phyloP scores from a whole-genome alignment of 2,329 filamentous ascomycete species.

The Aspergillus brunneoviolaceus region DNA sequence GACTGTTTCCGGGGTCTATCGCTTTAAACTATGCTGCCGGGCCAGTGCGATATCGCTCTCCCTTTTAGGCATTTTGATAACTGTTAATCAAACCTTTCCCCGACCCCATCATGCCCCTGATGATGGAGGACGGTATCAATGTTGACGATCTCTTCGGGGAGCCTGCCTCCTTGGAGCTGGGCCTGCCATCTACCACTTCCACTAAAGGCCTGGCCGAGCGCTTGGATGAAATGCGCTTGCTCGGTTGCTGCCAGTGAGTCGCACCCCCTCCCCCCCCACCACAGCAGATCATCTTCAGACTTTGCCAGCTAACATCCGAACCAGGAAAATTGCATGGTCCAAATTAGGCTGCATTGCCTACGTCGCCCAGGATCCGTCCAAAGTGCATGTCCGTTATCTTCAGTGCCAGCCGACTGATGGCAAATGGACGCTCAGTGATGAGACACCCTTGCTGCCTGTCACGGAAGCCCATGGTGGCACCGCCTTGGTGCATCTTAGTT shows the following conservation, averaged over 20 bases:
- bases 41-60: constrained; percentile 6
- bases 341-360: constrained; percentile 81
- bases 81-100: not conserved
- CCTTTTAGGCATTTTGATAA: not conserved
- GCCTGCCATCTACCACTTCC: constrained; percentile 50
- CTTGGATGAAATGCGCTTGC: constrained; percentile 71
- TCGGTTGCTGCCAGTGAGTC: constrained; percentile 79
- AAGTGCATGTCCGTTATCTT: constrained; percentile 71
- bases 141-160: constrained; percentile 77
- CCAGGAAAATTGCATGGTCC: constrained; percentile 82
- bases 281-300: not conserved
- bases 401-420: constrained; percentile 67
- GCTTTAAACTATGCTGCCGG: constrained; percentile 14
- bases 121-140: constrained; percentile 59
- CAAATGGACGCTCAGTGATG: constrained; percentile 72
- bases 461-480: constrained; percentile 62
- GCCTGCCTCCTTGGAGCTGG: constrained; percentile 57
- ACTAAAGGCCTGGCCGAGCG: constrained; percentile 69
- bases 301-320: constrained; percentile 16
- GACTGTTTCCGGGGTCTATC: not conserved
- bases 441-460: constrained; percentile 63
- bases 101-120: constrained; percentile 47
- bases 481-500: constrained; percentile 75
- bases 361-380: constrained; percentile 69
- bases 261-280: not conserved